phyloP scores from a whole-genome alignment of 805 yeast species.

The Kazachstania psychrophila region DNA sequence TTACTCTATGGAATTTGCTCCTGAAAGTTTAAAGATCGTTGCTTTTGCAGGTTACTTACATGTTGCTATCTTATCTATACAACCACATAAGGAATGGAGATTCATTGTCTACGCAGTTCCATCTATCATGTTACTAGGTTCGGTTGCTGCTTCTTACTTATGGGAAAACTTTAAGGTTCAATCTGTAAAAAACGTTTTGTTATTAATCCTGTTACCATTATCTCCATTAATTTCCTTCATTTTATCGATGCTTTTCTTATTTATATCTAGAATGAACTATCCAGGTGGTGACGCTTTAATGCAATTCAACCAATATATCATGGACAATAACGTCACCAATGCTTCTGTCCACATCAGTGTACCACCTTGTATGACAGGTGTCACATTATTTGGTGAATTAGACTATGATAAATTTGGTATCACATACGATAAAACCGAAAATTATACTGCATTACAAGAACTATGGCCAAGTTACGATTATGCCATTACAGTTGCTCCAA shows the following conservation, averaged over 20 bases:
- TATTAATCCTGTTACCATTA: constrained; percentile 27
- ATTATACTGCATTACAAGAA: constrained; percentile 27
- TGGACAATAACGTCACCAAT: constrained; percentile 19
- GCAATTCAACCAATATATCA: constrained; percentile 39
- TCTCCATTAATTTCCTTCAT: constrained; percentile 31
- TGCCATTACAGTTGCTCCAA: constrained; percentile 34
- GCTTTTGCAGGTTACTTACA: constrained; percentile 45
- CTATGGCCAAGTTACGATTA: constrained; percentile 45
- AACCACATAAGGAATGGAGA: constrained; percentile 93
- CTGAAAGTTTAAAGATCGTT: constrained; percentile 36
- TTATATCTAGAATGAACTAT: constrained; percentile 64
- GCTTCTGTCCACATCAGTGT: constrained; percentile 62
- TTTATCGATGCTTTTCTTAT: constrained; percentile 44
- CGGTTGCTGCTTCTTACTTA: constrained; percentile 44
- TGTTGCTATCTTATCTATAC: constrained; percentile 59
- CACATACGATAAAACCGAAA: constrained; percentile 72
- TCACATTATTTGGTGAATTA: constrained; percentile 62
- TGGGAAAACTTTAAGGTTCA: constrained; percentile 29
- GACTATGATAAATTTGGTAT: constrained; percentile 29
- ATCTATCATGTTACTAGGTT: constrained; percentile 51
- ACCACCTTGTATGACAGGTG: constrained; percentile 82
- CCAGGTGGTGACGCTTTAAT: constrained; percentile 79
- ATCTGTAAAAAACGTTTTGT: constrained; percentile 16
- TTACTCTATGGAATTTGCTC: constrained; percentile 33
- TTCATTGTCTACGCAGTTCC: constrained; percentile 75